Percentiles rank a stretch among this genome's conserved stretches.
These are phyloP conservation scores for Akanthomyces uredinophilus DNA, from an alignment of 2,329 filamentous ascomycete genomes.

Conservation along the genomic window DNA sequence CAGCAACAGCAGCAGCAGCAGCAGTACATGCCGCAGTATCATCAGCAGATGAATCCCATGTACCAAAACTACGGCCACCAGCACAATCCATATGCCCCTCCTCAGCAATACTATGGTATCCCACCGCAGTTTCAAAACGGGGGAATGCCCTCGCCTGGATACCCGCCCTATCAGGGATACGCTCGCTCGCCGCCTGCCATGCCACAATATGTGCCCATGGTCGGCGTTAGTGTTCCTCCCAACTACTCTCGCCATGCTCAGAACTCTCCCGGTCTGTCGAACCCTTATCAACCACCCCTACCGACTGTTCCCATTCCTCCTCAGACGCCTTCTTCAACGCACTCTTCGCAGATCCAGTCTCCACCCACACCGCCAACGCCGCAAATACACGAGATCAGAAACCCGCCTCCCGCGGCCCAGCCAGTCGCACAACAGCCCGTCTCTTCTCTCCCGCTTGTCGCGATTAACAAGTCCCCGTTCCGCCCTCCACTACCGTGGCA, in stretches of 20 bases:
- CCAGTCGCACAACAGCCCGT: conserved; percentile 7
- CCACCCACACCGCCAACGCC: conserved; percentile 45
- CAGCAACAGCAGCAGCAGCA: conserved; percentile 31
- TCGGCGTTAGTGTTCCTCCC: conserved; percentile 40
- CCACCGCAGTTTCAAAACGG: conserved; percentile 55
- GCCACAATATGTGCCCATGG: conserved; percentile 50
- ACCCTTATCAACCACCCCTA: conserved; percentile 52
- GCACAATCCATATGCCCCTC: conserved; percentile 41
- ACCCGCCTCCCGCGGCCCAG: conserved; percentile 21
- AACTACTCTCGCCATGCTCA: conserved; percentile 46
- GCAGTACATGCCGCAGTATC: conserved; percentile 27
- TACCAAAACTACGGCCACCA: conserved; percentile 48
- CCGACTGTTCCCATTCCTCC: conserved; percentile 38
- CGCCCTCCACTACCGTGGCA: conserved; percentile 53
- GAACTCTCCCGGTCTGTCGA: conserved; percentile 49
- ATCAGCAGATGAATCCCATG: conserved; percentile 42
- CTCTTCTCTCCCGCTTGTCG: neutral
- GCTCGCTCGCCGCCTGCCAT: conserved; percentile 46
- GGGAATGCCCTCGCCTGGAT: conserved; percentile 40
- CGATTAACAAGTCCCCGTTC: conserved; percentile 30
- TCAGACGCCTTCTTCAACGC: conserved; percentile 50
- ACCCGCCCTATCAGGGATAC: conserved; percentile 47
- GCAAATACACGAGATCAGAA: conserved; percentile 30
- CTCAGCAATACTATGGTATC: conserved; percentile 46
- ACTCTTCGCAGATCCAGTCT: conserved; percentile 38